Base-by-base conservation (phyloP, 306 rosid genomes). In the Dalbergia cochinchinensis region DNA sequence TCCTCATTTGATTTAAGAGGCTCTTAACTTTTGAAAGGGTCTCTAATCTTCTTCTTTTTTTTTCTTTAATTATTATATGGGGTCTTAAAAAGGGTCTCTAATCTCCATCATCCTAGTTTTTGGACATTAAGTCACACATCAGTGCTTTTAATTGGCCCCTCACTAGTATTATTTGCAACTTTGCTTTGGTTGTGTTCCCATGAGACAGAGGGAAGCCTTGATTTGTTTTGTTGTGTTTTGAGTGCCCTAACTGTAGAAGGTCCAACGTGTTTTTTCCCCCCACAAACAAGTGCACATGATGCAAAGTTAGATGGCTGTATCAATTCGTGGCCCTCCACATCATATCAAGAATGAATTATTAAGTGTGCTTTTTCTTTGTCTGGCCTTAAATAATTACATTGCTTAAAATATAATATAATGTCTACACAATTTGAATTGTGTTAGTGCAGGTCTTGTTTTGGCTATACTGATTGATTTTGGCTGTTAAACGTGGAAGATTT, bases 171-270 rank as follows among this genome's bases (percentile, higher is more conserved):
- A 45, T 22, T 16, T 10, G 12, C 44, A 45, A 65, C 65, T 65
- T 26, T 9, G 26, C 13, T 71, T 77, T 65, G 73, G 65, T 77
- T 51, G 65, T 64, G 81, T 65, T 77, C 65, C 42, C 65, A 65
- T 8, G 26, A 48, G 80, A 76, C 64, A 64, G 8, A 3, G 54
- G 26, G 15, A 53, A 75, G 18, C 11, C 13, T 72, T 11, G 67
- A 39, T 57, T 37, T 57, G 65, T 37, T 57, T 57, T 26, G 31
- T 26, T 59, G 6, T 42, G 68, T 73, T 58, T 73, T 20, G 39
- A 37, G 22, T 19, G 15, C 22, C 50, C 78, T 41, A 20, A 39
- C 26, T 58, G 26, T 72, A 26, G 13, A 1, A 26, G 31, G 3
- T 26, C 31, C 31, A 1, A 26, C 31, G 31, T 1, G 31, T 26